Evolutionary conservation across 2,329 filamentous ascomycete genomes (phyloP), one percentile per base, ranked within the genome.

Genomic region (Elsinoe ampelina): DNA sequence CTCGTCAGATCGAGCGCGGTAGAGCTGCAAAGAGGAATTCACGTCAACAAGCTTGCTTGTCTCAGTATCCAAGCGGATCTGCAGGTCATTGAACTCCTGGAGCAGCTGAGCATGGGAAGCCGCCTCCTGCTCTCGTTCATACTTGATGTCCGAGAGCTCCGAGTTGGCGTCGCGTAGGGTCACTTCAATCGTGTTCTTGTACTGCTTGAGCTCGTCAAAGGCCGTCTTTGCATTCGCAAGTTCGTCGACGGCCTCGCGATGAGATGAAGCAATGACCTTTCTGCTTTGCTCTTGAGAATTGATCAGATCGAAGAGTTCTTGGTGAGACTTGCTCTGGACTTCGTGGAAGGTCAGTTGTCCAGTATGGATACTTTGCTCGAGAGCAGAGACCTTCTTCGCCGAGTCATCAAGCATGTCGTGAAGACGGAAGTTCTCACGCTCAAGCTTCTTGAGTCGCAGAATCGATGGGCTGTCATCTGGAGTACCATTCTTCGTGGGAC

Each of bases 371-470:
- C 84, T 90, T 68, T 88, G 87, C 71, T 97, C 93, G 19, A 97
- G 74, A 0, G 86, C 82, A 5, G 92, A 95, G 2, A 96, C 86
- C 73, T 96, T 96, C 77, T 89, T 92, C 15, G 86, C 79, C 2
- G 92, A 96, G 69, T 96, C 90, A 70, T 97, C 92, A 4, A 97
- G 84, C 81, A 95, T 89, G 61, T 95, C 89, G 66, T 97, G 92
- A 12, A 97, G 79, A 57, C 90, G 84, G 69, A 81, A 91, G 72
- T 97, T 97, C 67, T 88, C 92, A 63, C 89, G 84, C 71, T 97
- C 92, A 4, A 97, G 80, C 72, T 96, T 92, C 67, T 95, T 87
- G 65, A 95, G 85, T 13, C 93, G 84, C 56, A 85, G 81, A 48
- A 87, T 69, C 1, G 89, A 92, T 1, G 89, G 88, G 63, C 85